Evolutionary conservation across 2,329 filamentous ascomycete genomes (phyloP).

Genomic region (Xylaria sp.): DNA sequence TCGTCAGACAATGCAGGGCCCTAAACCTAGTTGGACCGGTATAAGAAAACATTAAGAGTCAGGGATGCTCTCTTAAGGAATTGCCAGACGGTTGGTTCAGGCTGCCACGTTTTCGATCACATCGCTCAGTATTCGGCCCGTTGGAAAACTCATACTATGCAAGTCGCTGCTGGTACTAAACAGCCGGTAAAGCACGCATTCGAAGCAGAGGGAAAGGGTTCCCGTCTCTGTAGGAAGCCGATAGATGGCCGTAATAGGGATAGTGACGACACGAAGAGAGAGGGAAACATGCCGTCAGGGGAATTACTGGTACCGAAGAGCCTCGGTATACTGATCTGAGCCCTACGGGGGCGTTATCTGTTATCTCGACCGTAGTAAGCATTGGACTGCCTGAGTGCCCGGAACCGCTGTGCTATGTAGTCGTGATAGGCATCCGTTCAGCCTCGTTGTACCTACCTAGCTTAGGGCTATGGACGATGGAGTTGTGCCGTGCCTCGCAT

Average conservation of each 20-base stretch:
- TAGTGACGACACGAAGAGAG: neutral
- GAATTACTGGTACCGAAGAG: constrained; percentile 12
- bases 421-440: constrained; percentile 21
- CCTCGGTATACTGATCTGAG: constrained; percentile 17
- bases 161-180: constrained; percentile 14
- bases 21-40: constrained; percentile 24
- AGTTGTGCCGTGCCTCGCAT: constrained; percentile 7
- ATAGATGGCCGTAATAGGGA: neutral
- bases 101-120: constrained; percentile 28
- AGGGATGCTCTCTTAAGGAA: constrained; percentile 15
- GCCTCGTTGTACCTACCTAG: no score
- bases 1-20: constrained; percentile 19
- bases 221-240: neutral
- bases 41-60: constrained; percentile 24
- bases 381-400: constrained; percentile 20
- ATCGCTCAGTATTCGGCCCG: constrained; percentile 33
- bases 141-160: constrained; percentile 24
- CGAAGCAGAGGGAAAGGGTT: neutral
- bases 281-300: constrained; percentile 18
- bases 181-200: constrained; percentile 15
- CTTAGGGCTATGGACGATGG: constrained; percentile 6
- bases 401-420: constrained; percentile 18
- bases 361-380: constrained; percentile 23
- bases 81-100: constrained; percentile 21
- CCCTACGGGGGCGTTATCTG: constrained; percentile 18